Evolutionary conservation across 495 filamentous ascomycete genomes (phyloP).

Genomic region (Geopyxis carbonaria): DNA sequence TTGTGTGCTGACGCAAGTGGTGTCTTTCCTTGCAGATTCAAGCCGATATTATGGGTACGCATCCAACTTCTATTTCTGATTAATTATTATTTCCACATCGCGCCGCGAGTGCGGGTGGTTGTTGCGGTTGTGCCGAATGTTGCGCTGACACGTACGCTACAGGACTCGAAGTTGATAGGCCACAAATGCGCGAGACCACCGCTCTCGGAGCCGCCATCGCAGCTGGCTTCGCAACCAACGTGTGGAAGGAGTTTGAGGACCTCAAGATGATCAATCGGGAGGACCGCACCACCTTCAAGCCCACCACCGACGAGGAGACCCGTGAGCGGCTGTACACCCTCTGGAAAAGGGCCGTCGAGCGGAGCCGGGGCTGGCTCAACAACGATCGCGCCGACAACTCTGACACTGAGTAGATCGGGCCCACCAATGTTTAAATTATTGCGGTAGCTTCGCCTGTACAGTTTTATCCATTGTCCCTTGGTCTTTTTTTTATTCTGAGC

Average conservation of each 20-base stretch:
- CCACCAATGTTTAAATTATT: too few species aligned
- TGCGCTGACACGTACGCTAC: not conserved
- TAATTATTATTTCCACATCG: not conserved
- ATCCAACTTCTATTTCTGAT: not conserved
- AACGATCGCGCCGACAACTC: slow-evolving; percentile 29
- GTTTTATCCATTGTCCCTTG: too few species aligned
- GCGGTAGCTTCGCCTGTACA: too few species aligned
- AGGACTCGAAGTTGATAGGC: slow-evolving; percentile 65
- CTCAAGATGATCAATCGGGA: slow-evolving; percentile 60
- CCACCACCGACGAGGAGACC: slow-evolving; percentile 41
- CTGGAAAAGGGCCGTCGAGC: slow-evolving; percentile 79
- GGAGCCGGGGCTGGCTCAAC: slow-evolving; percentile 70
- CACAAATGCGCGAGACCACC: slow-evolving; percentile 85
- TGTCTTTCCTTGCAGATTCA: slow-evolving; percentile 48
- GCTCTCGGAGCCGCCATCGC: slow-evolving; percentile 88
- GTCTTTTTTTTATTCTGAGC: too few species aligned
- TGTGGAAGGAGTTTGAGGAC: slow-evolving; percentile 69
- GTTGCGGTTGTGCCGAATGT: too few species aligned
- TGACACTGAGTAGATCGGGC: slow-evolving; percentile 21
- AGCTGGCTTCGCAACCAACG: slow-evolving; percentile 67
- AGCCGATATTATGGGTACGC: slow-evolving; percentile 59
- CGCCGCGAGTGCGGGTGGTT: not conserved
- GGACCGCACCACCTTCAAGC: slow-evolving; percentile 57
- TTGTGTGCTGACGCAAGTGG: slow-evolving; percentile 3
- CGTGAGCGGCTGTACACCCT: slow-evolving; percentile 53